These are phyloP conservation scores for Aspergillus sclerotialis DNA, from an alignment of 2,329 filamentous ascomycete genomes.

Conservation along the genomic window DNA sequence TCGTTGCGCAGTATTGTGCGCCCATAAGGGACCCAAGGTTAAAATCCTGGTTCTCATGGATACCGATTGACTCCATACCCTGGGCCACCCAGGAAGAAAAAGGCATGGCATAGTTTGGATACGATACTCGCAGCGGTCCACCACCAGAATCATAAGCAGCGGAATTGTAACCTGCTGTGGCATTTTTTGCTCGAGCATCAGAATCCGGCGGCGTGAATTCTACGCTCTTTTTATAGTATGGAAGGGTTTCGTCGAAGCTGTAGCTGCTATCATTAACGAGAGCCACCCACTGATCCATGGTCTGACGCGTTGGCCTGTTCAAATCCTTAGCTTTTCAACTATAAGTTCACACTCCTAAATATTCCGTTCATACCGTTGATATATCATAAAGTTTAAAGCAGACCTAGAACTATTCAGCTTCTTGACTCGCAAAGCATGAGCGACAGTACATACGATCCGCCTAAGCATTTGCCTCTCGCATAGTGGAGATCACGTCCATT, in stretches of 20 bases:
- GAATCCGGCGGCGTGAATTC: slow-evolving; percentile 20
- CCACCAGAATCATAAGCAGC: slow-evolving; percentile 19
- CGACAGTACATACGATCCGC: slow-evolving; percentile 15
- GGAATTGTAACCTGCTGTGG: slow-evolving; percentile 14
- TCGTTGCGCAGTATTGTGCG: slow-evolving; percentile 30
- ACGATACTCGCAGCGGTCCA: slow-evolving; percentile 37
- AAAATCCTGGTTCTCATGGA: slow-evolving; percentile 31
- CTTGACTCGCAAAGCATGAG: background rate
- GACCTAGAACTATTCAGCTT: slow-evolving; percentile 10
- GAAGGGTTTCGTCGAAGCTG: slow-evolving; percentile 16
- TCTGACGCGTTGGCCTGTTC: slow-evolving; percentile 14
- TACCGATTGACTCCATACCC: slow-evolving; percentile 36
- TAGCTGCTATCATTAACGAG: slow-evolving; percentile 22
- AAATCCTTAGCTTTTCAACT: background rate
- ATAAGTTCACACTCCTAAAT: too few species aligned
- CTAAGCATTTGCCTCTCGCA: slow-evolving; percentile 21
- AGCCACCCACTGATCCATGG: slow-evolving; percentile 20
- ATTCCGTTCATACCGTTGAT: slow-evolving; percentile 14
- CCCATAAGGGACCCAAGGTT: slow-evolving; percentile 38
- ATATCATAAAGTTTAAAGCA: slow-evolving; percentile 23
- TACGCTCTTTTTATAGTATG: slow-evolving; percentile 20
- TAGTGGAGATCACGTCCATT: slow-evolving; percentile 19
- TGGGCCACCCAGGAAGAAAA: slow-evolving; percentile 34
- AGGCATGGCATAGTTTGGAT: slow-evolving; percentile 33
- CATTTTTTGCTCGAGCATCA: slow-evolving; percentile 14